Percentiles rank a stretch among this genome's conserved stretches.
Conservation (phyloP, 345 rosid species). For the Salix koriyanagi region DNA sequence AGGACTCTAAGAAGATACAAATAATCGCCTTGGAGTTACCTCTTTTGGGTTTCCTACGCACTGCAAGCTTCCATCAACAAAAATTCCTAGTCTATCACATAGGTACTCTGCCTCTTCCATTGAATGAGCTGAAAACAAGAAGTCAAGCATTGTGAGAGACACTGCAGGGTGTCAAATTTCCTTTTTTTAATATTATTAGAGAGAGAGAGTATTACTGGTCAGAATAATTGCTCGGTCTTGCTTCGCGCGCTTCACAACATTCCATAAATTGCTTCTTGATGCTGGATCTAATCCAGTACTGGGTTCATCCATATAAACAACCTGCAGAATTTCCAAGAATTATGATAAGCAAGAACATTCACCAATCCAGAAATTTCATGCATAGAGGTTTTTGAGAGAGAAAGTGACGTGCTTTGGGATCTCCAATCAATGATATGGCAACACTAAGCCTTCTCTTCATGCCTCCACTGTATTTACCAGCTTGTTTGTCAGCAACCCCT, state of each 20-base stretch:
- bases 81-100: constrained; percentile 84
- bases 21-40: constrained; percentile 24
- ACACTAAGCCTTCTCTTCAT: constrained; percentile 99
- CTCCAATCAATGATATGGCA: constrained; percentile 90
- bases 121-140: constrained; percentile 60
- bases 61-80: constrained; percentile 81
- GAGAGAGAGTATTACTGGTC: constrained; percentile 49
- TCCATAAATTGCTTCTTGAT: constrained; percentile 86
- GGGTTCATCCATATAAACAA: constrained; percentile 97
- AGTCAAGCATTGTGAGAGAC: constrained; percentile 9
- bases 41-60: constrained; percentile 94
- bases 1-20: background rate
- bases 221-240: constrained; percentile 76
- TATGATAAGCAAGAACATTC: constrained; percentile 5
- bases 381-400: background rate
- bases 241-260: constrained; percentile 79
- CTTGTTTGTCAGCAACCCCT: constrained; percentile 83
- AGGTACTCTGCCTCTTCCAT: constrained; percentile 98
- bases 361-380: background rate
- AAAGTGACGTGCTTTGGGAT: constrained; percentile 61
- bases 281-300: constrained; percentile 98
- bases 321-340: constrained; percentile 37
- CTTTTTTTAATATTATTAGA: background rate
- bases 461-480: constrained; percentile 94
- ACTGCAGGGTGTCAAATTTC: background rate